phyloP scores from a whole-genome alignment of 2,329 filamentous ascomycete genomes.

The Cladobotryum protrusum region DNA sequence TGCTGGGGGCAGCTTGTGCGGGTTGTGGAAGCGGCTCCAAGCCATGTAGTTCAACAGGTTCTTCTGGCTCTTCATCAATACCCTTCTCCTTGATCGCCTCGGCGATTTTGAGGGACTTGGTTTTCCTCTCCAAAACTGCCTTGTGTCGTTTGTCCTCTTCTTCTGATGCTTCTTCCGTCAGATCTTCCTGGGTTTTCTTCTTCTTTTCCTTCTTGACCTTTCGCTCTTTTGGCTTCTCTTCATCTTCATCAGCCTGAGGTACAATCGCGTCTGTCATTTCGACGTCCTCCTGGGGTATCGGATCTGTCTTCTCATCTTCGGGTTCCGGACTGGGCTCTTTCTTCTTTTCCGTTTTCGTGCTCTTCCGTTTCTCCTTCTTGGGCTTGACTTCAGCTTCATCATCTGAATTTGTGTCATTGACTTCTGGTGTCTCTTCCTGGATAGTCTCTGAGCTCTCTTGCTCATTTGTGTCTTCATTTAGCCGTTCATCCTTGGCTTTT shows the following conservation, averaged over 20 bases:
- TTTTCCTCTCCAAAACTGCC: conserved; percentile 47
- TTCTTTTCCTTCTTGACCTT: conserved; percentile 22
- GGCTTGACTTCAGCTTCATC: background rate
- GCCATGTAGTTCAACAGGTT: conserved; percentile 50
- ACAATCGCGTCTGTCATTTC: conserved; percentile 10
- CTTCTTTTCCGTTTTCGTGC: background rate
- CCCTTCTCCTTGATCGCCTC: conserved; percentile 30
- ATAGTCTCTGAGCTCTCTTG: background rate
- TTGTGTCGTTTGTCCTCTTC: conserved; percentile 37
- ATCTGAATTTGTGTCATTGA: background rate
- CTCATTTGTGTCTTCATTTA: conserved; percentile 16
- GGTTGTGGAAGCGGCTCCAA: conserved; percentile 80
- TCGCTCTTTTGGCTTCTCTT: conserved; percentile 14
- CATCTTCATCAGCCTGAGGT: background rate
- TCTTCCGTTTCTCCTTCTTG: conserved; percentile 9
- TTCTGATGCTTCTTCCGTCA: conserved; percentile 18
- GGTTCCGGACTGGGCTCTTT: background rate
- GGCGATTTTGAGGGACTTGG: conserved; percentile 47
- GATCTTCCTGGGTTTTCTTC: conserved; percentile 23
- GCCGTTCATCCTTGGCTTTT: conserved; percentile 16
- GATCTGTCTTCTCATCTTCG: background rate
- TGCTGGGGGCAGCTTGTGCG: conserved; percentile 50
- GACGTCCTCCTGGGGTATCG: background rate
- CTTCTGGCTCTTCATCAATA: conserved; percentile 30
- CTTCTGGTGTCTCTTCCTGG: conserved; percentile 13